These are phyloP conservation scores for Penicillium psychrofluorescens DNA, from an alignment of 495 filamentous ascomycete genomes.

Conservation along the genomic window DNA sequence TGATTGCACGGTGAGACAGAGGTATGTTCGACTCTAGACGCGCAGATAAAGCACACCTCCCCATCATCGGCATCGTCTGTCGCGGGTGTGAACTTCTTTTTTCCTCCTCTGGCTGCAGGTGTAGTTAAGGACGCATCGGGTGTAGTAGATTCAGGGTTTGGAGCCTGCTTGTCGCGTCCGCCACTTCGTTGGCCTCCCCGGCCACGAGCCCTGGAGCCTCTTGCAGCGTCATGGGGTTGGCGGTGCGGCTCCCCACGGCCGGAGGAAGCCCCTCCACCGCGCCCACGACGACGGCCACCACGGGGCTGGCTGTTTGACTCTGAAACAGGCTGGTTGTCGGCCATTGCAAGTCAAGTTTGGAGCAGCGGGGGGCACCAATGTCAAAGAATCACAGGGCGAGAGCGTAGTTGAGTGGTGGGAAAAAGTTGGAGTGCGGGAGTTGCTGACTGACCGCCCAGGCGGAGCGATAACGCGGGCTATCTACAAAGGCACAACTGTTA, in stretches of 20 bases:
- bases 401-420: constrained; percentile 5
- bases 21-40: constrained; percentile 74
- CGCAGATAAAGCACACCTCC: constrained; percentile 95
- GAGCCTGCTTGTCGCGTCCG: constrained; percentile 24
- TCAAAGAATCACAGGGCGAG: not conserved
- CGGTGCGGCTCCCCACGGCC: constrained; percentile 15
- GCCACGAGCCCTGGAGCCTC: constrained; percentile 22
- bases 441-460: no score
- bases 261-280: constrained; percentile 25
- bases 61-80: constrained; percentile 53
- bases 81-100: constrained; percentile 17
- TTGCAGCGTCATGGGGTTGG: not conserved
- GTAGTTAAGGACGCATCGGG: constrained; percentile 1
- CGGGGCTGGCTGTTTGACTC: constrained; percentile 25
- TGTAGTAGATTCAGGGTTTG: constrained; percentile 6
- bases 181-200: constrained; percentile 23
- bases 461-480: no score
- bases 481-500: no score
- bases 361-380: constrained; percentile 5
- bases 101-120: constrained; percentile 8
- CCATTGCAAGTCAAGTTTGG: constrained; percentile 20
- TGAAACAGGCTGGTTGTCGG: constrained; percentile 24
- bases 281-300: constrained; percentile 36
- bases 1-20: constrained; percentile 92
- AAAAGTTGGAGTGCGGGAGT: not conserved